Evolutionary conservation across 164 flowering plant genomes (phyloP).

Genomic region (Chimonanthus salicifolius): DNA sequence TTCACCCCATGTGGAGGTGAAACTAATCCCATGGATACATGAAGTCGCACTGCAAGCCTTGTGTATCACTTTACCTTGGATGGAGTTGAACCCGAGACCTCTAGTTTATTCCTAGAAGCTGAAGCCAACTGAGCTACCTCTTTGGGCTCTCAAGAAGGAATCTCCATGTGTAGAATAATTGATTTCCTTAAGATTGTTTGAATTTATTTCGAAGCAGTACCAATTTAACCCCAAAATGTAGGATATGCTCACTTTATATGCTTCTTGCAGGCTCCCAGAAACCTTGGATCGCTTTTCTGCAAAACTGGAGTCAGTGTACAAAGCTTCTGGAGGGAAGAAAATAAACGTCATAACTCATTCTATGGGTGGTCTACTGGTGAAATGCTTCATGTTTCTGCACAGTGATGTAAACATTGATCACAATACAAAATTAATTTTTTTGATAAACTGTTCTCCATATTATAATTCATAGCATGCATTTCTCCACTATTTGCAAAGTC

Average conservation of each 20-base stretch:
- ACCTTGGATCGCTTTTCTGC: slow-evolving; percentile 71
- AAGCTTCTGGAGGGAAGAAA: slow-evolving; percentile 86
- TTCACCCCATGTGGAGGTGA: too few relatives aligned
- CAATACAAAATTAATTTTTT: too few relatives aligned
- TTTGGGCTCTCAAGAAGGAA: too few relatives aligned
- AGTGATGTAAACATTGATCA: slow-evolving; percentile 50
- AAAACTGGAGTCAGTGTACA: slow-evolving; percentile 63
- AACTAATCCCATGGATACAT: too few relatives aligned
- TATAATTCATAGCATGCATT: not conserved
- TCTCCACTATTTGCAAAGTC: not conserved
- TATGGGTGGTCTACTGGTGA: slow-evolving; percentile 97
- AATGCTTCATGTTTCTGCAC: slow-evolving; percentile 90
- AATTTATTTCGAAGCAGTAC: too few relatives aligned
- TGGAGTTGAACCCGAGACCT: too few relatives aligned
- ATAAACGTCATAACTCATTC: slow-evolving; percentile 83
- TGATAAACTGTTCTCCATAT: not conserved
- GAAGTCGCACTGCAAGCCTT: too few relatives aligned
- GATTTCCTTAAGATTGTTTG: too few relatives aligned
- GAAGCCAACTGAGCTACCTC: too few relatives aligned
- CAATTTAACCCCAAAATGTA: not conserved
- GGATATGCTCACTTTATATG: slow-evolving; percentile 9
- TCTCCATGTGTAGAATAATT: too few relatives aligned
- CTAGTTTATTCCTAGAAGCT: too few relatives aligned
- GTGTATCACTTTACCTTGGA: too few relatives aligned
- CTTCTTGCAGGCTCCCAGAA: slow-evolving; percentile 53